These are phyloP conservation scores for Euclidium syriacum DNA, from an alignment of 345 rosid genomes.

Conservation along the genomic window DNA sequence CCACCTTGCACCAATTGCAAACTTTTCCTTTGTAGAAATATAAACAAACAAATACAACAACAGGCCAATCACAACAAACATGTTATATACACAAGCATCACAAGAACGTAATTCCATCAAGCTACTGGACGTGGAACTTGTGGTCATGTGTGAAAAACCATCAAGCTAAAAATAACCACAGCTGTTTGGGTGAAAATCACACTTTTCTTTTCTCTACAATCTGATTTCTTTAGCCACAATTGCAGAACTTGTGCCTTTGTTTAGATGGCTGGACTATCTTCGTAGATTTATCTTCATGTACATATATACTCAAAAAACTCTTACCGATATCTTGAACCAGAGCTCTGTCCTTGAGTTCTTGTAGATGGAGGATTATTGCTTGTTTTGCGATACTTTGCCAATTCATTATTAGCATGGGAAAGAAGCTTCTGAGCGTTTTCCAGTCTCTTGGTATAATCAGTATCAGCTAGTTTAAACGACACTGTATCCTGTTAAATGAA, in stretches of 20 bases:
- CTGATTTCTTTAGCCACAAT: neutral
- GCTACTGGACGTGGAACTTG: neutral
- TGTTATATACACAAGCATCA: slow-evolving; percentile 4
- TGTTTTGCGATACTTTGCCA: slow-evolving; percentile 43
- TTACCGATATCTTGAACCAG: slow-evolving; percentile 35
- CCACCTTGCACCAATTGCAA: neutral
- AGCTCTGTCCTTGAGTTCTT: slow-evolving; percentile 33
- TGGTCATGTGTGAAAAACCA: slow-evolving; percentile 6
- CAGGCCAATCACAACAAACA: too few relatives aligned
- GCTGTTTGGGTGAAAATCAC: neutral
- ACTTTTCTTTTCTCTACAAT: neutral
- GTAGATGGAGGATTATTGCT: slow-evolving; percentile 31
- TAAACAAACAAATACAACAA: slow-evolving; percentile 10
- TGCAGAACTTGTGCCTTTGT: neutral
- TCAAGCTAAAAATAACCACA: neutral
- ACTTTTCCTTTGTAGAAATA: neutral
- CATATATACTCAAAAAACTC: neutral
- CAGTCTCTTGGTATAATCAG: slow-evolving; percentile 39
- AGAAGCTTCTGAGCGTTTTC: slow-evolving; percentile 52
- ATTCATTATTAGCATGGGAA: slow-evolving; percentile 47
- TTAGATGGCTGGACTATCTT: neutral
- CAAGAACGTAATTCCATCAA: neutral
- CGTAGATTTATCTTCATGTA: neutral
- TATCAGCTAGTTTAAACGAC: slow-evolving; percentile 29
- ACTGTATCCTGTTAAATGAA: slow-evolving; percentile 39